Evolutionary conservation across 352 stramenopile genomes (phyloP).

Genomic region (Globisporangium abappressorium): DNA sequence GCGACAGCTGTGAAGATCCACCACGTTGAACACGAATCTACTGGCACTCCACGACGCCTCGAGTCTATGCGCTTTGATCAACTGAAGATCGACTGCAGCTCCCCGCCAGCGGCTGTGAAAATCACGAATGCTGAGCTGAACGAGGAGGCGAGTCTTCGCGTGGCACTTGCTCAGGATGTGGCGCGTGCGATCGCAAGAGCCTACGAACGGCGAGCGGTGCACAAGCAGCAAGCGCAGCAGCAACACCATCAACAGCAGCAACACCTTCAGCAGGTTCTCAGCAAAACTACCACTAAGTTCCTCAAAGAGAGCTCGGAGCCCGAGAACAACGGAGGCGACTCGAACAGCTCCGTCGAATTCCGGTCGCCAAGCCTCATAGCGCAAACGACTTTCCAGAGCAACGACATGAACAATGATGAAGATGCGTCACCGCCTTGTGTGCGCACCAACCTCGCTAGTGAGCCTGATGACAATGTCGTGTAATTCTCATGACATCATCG

Average conservation of each 20-base stretch:
- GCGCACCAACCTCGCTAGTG: neutral
- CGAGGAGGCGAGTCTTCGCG: conserved; percentile 19
- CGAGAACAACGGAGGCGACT: conserved; percentile 31
- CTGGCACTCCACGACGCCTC: neutral
- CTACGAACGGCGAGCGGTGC: conserved; percentile 22
- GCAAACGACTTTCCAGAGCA: conserved; percentile 16
- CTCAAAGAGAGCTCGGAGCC: conserved; percentile 18
- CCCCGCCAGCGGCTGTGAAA: neutral
- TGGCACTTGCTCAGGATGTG: conserved; percentile 39
- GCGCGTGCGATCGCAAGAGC: conserved; percentile 35
- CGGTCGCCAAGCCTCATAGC: conserved; percentile 5
- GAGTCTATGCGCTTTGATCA: neutral
- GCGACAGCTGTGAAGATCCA: neutral
- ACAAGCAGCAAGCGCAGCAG: neutral
- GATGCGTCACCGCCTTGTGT: neutral
- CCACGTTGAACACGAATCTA: neutral
- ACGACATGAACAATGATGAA: conserved; percentile 23
- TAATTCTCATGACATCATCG: neutral
- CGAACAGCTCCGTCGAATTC: conserved; percentile 3
- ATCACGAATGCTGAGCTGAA: conserved; percentile 13
- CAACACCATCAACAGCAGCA: neutral
- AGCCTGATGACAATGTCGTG: conserved; percentile 1
- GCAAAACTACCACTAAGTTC: neutral
- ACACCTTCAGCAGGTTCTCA: conserved; percentile 7
- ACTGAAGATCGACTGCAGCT: conserved; percentile 22